Evolutionary conservation across 2,329 filamentous ascomycete genomes (phyloP).

Genomic region (Paraconiothyrium sp.): DNA sequence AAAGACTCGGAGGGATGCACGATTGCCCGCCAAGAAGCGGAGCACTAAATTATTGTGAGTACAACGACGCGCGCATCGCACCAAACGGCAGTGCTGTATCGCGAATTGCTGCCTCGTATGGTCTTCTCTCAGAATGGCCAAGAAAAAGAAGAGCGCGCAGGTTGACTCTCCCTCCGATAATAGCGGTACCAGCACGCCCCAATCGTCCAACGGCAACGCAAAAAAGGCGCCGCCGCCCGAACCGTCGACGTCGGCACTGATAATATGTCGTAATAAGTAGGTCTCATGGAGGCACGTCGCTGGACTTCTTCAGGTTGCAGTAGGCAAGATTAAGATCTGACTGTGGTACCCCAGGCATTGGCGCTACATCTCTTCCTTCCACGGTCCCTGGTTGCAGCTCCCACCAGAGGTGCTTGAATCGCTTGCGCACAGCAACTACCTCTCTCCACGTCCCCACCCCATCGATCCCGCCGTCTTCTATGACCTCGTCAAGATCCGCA

Average conservation of each 20-base stretch:
- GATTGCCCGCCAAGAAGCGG: conserved; percentile 1
- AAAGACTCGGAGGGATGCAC: background rate
- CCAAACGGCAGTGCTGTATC: background rate
- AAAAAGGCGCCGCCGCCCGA: conserved; percentile 27
- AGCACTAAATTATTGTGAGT: conserved; percentile 1
- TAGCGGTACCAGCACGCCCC: conserved; percentile 25
- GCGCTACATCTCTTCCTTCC: conserved; percentile 84
- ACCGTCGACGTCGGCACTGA: conserved; percentile 47
- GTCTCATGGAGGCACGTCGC: conserved; percentile 42
- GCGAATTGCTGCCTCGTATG: background rate
- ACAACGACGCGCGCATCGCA: background rate
- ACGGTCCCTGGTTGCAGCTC: conserved; percentile 84
- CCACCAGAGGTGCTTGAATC: conserved; percentile 81
- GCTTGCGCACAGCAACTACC: conserved; percentile 81
- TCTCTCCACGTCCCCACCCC: conserved; percentile 76
- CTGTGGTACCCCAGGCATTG: conserved; percentile 70
- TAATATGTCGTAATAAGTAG: conserved; percentile 56
- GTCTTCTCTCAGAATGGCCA: conserved; percentile 37
- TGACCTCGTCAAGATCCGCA: conserved; percentile 83
- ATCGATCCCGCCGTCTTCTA: conserved; percentile 84
- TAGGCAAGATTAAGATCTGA: conserved; percentile 22
- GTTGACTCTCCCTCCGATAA: conserved; percentile 21
- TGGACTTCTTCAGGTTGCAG: conserved; percentile 14
- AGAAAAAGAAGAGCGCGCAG: conserved; percentile 47
- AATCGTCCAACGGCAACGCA: conserved; percentile 27